phyloP scores from a whole-genome alignment of 192 early-diverging fungal genomes.

The Paraglomus brasilianum region DNA sequence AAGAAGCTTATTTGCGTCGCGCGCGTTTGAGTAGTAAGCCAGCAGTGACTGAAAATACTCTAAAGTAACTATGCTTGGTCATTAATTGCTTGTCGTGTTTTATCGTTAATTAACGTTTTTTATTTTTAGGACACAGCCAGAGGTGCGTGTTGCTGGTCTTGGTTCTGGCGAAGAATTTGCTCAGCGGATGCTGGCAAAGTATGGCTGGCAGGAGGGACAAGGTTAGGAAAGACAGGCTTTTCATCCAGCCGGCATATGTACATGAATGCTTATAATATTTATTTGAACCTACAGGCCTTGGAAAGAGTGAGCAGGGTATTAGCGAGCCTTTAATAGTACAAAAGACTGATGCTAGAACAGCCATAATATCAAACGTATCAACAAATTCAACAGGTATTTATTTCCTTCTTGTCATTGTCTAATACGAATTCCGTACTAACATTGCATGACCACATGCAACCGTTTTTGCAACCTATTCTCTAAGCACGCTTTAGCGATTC shows the following conservation, averaged over 20 bases:
- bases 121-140: slow-evolving; percentile 7
- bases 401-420: not conserved
- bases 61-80: slow-evolving; percentile 6
- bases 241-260: not conserved
- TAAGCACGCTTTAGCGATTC: not conserved
- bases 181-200: slow-evolving; percentile 39
- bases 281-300: slow-evolving; percentile 26
- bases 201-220: slow-evolving; percentile 48
- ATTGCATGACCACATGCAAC: too few species aligned
- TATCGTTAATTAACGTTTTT: slow-evolving; percentile 11
- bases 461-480: not conserved
- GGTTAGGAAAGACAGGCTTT: slow-evolving; percentile 26
- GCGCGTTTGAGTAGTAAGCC: slow-evolving; percentile 45
- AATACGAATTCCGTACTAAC: not conserved
- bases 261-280: not conserved
- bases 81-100: not conserved
- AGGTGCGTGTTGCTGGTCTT: slow-evolving; percentile 4
- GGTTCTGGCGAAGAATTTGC: slow-evolving; percentile 32
- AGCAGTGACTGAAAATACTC: slow-evolving; percentile 18
- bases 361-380: slow-evolving; percentile 34
- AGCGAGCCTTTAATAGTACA: slow-evolving; percentile 37
- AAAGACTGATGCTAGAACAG: slow-evolving; percentile 36
- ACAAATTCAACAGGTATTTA: slow-evolving; percentile 6
- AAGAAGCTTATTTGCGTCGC: slow-evolving; percentile 66
- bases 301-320: slow-evolving; percentile 43